These are phyloP conservation scores for Lentinula boryana DNA, from an alignment of 768 basidiomycete species.

Conservation along the genomic window DNA sequence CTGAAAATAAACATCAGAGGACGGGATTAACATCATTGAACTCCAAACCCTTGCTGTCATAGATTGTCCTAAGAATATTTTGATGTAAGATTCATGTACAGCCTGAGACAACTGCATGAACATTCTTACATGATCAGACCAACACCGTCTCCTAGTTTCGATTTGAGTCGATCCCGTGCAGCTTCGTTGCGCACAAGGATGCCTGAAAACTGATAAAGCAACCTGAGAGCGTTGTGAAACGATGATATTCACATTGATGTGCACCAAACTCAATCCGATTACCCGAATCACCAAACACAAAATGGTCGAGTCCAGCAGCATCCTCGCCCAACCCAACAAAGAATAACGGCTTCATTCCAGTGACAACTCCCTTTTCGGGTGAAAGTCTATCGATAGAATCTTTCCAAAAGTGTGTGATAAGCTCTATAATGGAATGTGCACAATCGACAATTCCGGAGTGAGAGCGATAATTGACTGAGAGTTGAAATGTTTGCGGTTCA, in stretches of 20 bases:
- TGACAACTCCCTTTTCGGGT: conserved; percentile 48
- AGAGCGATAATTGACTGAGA: conserved; percentile 63
- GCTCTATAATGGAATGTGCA: conserved; percentile 55
- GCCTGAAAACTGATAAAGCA: conserved; percentile 29
- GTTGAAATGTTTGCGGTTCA: conserved; percentile 13
- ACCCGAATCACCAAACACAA: conserved; percentile 46
- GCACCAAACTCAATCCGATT: conserved; percentile 55
- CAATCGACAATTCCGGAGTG: conserved; percentile 73
- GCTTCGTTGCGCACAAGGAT: conserved; percentile 63
- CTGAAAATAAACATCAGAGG: background rate
- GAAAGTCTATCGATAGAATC: conserved; percentile 55
- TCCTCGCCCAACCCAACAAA: conserved; percentile 41
- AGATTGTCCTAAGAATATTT: conserved; percentile 35
- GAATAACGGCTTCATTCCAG: conserved; percentile 54
- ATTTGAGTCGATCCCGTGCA: conserved; percentile 39
- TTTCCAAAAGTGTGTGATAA: conserved; percentile 59
- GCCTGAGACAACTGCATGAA: too few relatives aligned
- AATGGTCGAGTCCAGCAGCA: conserved; percentile 46
- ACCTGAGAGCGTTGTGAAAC: background rate
- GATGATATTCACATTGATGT: conserved; percentile 46
- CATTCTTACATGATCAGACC: conserved; percentile 47
- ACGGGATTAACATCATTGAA: conserved; percentile 48
- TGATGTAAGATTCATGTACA: background rate
- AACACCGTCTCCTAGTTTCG: conserved; percentile 47
- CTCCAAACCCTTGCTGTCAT: conserved; percentile 63